Base-by-base conservation (phyloP, 2,329 filamentous ascomycete genomes). In the Fusarium continuum region DNA sequence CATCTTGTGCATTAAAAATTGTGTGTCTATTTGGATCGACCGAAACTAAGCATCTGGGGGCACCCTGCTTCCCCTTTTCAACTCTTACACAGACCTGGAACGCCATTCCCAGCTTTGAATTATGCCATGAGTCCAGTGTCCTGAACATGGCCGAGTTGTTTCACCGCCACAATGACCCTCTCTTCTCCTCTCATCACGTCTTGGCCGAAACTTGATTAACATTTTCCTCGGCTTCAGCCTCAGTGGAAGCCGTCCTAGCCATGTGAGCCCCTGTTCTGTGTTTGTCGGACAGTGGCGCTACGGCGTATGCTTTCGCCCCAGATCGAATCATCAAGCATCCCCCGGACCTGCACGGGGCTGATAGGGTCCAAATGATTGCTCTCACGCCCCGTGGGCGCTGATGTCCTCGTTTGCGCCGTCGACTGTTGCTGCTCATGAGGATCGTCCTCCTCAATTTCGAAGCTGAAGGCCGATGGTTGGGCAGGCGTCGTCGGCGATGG, bases 261-360 rank as follows among this genome's bases (percentile, higher is more conserved):
- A 32, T 73, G 72, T 49, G 76, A 74, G 32, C 72, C 73, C 45
- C 73, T 70, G 20, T 79, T 74, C 13, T 70, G 64, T 40, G 79
- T 78, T 65, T 77, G 80, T 46, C 79, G 79, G 48, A 84, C 84
- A 48, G 93, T 97, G 68, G 95, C 92, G 78, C 92, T 96, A 61
- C 92, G 85, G 64, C 93, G 84, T 65, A 97, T 93, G 80, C 91
- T 96, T 78, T 96, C 92, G 46, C 94, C 91, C 94, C 94, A 98
- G 14, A 91, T 89, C 16, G 92, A 95, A 71, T 94, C 91, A 71
- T 95, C 92, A 50, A 98, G 83, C 73, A 95, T 91, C 67, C 93
- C 88, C 75, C 93, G 86, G 67, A 96, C 91, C 70, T 93, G 90
- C 41, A 88, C 85, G 89, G 88, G 71, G 38, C 48, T 67, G 26